Base-by-base conservation (phyloP, 208 protist species). In the Wallacemonas sp. region DNA sequence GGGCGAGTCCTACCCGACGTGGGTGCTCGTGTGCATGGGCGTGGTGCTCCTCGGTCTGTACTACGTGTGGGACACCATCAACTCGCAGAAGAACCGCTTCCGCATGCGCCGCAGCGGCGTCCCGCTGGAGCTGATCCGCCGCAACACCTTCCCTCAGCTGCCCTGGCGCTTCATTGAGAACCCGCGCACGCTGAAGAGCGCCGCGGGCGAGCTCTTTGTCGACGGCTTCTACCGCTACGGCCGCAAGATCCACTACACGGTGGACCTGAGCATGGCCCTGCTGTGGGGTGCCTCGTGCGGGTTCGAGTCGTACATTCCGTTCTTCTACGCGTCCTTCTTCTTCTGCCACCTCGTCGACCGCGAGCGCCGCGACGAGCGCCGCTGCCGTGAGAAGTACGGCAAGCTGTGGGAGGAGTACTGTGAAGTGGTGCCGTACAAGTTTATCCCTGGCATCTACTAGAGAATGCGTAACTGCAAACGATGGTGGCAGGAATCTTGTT, bases 251-350 rank as follows among this genome's bases (percentile, higher is more conserved):
- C 92, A 98, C 79, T 98, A 99, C 90, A 94, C 92, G 5, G 82
- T 82, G 41, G 97, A 99, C 73, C 63, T 98, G 22, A 72, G 89
- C 39, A 97, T 98, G 92, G 84, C 96, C 14, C 66, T 98, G 16
- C 75, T 89, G 39, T 98, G 96, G 96, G 95, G 96, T 48, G 61
- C 89, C 39, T 64, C 81, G 22, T 97, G 92, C 75, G 97, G 96
- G 41, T 97, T 95, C 63, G 52, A 82, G 31, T 79, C 76, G 25
- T 93, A 95, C 64, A 86, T 98, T 48, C 97, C 97, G 32, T 98
- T 97, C 81, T 98, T 98, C 71, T 98, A 99, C 77, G 79, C 95
- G 46, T 84, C 48, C 76, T 98, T 98, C 86, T 98, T 99, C 71
- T 66, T 86, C n/a, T 52, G 44, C 52, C 86, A 98, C 71, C 79